These are phyloP conservation scores for Saksenaea oblongispora DNA, from an alignment of 371 early-diverging fungal genomes.

Conservation along the genomic window DNA sequence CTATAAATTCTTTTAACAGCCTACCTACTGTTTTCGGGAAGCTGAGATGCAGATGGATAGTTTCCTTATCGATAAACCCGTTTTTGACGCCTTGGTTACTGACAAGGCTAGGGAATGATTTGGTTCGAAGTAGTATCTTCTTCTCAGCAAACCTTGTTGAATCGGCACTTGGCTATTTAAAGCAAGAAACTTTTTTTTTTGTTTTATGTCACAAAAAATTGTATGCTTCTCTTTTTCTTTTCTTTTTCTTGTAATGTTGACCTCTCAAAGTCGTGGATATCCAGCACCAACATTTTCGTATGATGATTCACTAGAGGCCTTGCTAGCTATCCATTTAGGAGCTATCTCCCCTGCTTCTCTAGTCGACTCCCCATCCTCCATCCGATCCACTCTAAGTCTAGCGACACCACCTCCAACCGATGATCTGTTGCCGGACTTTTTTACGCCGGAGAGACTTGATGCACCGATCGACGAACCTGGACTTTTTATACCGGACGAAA, in stretches of 20 bases:
- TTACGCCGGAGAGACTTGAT: no score
- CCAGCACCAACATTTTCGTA: not conserved
- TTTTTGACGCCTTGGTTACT: not conserved
- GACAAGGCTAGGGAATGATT: not conserved
- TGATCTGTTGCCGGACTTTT: no score
- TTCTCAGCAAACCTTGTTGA: not conserved
- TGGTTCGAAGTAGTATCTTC: not conserved
- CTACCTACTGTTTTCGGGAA: not conserved
- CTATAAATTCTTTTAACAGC: not conserved
- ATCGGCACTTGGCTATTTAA: not conserved
- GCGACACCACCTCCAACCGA: no score
- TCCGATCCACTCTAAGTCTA: no score
- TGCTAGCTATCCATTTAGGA: slow-evolving; percentile 7
- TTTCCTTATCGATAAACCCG: not conserved
- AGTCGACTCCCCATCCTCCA: no score
- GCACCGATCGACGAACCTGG: no score
- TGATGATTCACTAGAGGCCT: not conserved
- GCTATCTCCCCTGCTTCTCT: not conserved
- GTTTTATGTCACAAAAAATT: not conserved
- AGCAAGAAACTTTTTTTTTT: not conserved
- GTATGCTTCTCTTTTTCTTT: slow-evolving; percentile 1
- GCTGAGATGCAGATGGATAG: not conserved
- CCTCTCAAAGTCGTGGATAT: not conserved
- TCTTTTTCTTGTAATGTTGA: not conserved
- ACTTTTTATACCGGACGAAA: no score